These are phyloP conservation scores for Tylopilus rubrobrunneus DNA, from an alignment of 768 basidiomycete species.

Conservation along the genomic window DNA sequence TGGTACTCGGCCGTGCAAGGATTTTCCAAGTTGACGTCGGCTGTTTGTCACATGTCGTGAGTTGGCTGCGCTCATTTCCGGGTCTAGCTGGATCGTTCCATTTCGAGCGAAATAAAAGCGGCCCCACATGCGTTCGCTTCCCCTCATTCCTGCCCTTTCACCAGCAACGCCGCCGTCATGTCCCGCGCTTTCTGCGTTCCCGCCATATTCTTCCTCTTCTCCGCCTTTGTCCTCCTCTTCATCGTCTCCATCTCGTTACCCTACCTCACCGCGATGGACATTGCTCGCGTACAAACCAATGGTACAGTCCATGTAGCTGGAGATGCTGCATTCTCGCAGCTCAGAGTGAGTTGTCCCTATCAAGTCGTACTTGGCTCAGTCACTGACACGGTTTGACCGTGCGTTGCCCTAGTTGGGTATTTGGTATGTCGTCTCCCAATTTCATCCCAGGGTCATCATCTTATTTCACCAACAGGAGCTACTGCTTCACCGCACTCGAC, in stretches of 20 bases:
- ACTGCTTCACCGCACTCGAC: conserved; percentile 48
- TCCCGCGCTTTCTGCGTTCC: conserved; percentile 57
- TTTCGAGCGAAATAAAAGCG: conserved; percentile 16
- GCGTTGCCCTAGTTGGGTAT: conserved; percentile 54
- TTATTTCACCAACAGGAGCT: conserved; percentile 43
- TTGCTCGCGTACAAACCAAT: conserved; percentile 54
- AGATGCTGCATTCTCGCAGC: conserved; percentile 35
- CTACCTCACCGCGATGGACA: conserved; percentile 60
- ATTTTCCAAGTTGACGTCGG: too few species aligned
- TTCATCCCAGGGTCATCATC: not conserved
- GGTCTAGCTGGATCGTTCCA: conserved; percentile 5
- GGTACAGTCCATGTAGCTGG: conserved; percentile 24
- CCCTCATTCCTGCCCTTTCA: conserved; percentile 2
- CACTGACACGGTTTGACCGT: conserved; percentile 5
- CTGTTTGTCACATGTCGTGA: not conserved
- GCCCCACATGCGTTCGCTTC: not conserved
- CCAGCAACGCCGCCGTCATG: conserved; percentile 31
- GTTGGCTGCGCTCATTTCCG: not conserved
- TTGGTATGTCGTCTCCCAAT: conserved; percentile 43
- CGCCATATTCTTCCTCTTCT: conserved; percentile 51
- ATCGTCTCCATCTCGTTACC: conserved; percentile 72
- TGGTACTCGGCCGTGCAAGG: too few species aligned
- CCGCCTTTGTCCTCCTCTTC: conserved; percentile 63
- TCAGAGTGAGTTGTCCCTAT: conserved; percentile 47
- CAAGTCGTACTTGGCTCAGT: not conserved